Conservation (phyloP, 2,329 filamentous ascomycete species). For the Ophiosphaerella narmari region DNA sequence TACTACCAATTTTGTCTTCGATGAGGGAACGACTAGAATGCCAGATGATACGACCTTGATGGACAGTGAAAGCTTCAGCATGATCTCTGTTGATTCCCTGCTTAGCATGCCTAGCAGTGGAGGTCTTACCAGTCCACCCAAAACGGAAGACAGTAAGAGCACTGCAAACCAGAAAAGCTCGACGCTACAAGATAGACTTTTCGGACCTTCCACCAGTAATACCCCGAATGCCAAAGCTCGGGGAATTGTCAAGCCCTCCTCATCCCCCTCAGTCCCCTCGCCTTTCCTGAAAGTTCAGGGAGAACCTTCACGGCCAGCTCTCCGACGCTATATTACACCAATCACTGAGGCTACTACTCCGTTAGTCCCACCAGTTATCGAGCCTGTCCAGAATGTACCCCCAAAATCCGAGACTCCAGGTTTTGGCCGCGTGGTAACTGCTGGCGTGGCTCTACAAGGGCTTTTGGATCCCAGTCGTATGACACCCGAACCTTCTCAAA, state of each 20-base stretch:
- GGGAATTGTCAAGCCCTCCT: constrained; percentile 7
- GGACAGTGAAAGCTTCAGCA: constrained; percentile 57
- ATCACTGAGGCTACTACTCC: constrained; percentile 31
- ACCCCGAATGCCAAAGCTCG: not conserved
- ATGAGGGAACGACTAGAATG: constrained; percentile 40
- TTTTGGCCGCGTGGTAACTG: constrained; percentile 43
- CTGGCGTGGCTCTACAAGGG: constrained; percentile 46
- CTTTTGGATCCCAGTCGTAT: constrained; percentile 36
- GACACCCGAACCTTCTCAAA: constrained; percentile 33
- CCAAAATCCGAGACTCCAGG: constrained; percentile 36
- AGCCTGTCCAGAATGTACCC: constrained; percentile 18
- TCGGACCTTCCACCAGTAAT: constrained; percentile 8
- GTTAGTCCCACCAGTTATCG: constrained; percentile 37
- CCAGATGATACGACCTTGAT: constrained; percentile 53
- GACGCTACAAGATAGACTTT: constrained; percentile 16
- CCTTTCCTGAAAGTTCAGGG: constrained; percentile 5
- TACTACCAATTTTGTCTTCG: constrained; percentile 30
- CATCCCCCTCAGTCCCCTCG: constrained; percentile 6
- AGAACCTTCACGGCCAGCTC: constrained; percentile 17
- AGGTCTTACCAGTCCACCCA: constrained; percentile 32
- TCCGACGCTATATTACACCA: constrained; percentile 35
- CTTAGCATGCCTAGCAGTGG: constrained; percentile 47
- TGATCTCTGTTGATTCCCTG: constrained; percentile 56
- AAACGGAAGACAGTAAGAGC: constrained; percentile 9
- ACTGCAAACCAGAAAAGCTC: constrained; percentile 11